Percentiles rank a stretch among this genome's conserved stretches.
Conservation (phyloP, 2,329 filamentous ascomycete genomes). For the Daldinia sp. region DNA sequence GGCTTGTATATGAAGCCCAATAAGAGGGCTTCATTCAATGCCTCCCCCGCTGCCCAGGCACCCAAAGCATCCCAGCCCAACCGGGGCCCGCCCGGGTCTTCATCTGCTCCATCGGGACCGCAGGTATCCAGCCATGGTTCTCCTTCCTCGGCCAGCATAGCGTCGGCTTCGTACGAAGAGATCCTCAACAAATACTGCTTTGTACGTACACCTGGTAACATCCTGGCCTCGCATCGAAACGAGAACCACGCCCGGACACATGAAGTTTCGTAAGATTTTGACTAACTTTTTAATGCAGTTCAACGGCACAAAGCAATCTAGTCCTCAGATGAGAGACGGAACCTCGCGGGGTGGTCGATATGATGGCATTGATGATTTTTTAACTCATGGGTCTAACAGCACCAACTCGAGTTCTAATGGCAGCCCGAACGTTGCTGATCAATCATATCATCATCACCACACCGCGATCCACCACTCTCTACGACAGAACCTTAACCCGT, state of each 20-base stretch:
- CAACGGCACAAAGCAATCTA: constrained; percentile 68
- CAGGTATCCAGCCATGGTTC: constrained; percentile 61
- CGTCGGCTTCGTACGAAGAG: constrained; percentile 94
- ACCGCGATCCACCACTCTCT: constrained; percentile 60
- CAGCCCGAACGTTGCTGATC: constrained; percentile 55
- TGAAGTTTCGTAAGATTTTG: constrained; percentile 26
- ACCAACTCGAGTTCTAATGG: constrained; percentile 54
- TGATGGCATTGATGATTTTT: constrained; percentile 57
- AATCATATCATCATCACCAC: constrained; percentile 47
- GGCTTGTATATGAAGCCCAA: constrained; percentile 68
- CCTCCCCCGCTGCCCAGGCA: constrained; percentile 35
- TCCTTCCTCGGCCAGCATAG: constrained; percentile 68
- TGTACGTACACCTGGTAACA: constrained; percentile 77
- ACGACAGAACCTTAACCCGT: constrained; percentile 53
- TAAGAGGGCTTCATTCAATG: constrained; percentile 52
- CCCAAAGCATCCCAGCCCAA: constrained; percentile 9
- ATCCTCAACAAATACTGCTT: constrained; percentile 99
- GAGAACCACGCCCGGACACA: constrained; percentile 27
- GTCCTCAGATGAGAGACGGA: constrained; percentile 63
- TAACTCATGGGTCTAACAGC: constrained; percentile 52
- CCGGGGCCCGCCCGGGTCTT: constrained; percentile 5
- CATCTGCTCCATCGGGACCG: constrained; percentile 24
- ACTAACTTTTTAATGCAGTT: constrained; percentile 62
- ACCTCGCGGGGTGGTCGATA: constrained; percentile 58
- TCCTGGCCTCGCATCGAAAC: constrained; percentile 37